phyloP scores from a whole-genome alignment of 345 rosid species.

The Clausena lansium region DNA sequence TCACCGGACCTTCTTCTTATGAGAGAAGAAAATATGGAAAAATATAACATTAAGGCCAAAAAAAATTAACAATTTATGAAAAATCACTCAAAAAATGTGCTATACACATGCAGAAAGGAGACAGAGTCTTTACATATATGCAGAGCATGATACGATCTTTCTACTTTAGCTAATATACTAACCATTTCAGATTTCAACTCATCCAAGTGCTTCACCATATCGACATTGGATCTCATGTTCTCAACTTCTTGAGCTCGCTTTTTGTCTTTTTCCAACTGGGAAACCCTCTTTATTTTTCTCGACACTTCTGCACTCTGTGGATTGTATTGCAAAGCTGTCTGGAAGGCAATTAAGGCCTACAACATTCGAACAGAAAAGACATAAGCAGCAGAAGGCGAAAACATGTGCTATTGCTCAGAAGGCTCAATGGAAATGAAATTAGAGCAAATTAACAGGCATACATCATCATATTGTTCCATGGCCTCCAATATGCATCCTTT shows the following conservation, averaged over 20 bases:
- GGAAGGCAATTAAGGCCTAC: constrained; percentile 80
- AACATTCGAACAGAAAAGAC: constrained; percentile 1
- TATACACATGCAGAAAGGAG: not conserved
- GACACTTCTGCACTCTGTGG: constrained; percentile 86
- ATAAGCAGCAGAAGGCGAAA: constrained; percentile 5
- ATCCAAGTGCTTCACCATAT: constrained; percentile 70
- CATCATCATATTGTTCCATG: constrained; percentile 91
- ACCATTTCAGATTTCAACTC: constrained; percentile 71
- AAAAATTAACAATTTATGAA: not conserved
- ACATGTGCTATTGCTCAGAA: not conserved
- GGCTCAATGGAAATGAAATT: constrained; percentile 5
- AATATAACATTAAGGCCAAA: not conserved
- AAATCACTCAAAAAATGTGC: not conserved
- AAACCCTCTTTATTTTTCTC: constrained; percentile 75
- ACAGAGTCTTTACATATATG: not conserved
- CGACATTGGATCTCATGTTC: constrained; percentile 71
- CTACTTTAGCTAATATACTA: constrained; percentile 18
- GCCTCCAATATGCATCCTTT: constrained; percentile 96
- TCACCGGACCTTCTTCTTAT: not conserved
- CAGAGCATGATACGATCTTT: not conserved
- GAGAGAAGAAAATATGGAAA: not conserved
- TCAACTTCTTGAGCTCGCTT: constrained; percentile 82
- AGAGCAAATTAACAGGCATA: constrained; percentile 23
- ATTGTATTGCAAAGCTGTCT: constrained; percentile 67
- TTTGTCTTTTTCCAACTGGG: constrained; percentile 73